phyloP scores from a whole-genome alignment of 768 basidiomycete genomes.

The Ramaria sp. region DNA sequence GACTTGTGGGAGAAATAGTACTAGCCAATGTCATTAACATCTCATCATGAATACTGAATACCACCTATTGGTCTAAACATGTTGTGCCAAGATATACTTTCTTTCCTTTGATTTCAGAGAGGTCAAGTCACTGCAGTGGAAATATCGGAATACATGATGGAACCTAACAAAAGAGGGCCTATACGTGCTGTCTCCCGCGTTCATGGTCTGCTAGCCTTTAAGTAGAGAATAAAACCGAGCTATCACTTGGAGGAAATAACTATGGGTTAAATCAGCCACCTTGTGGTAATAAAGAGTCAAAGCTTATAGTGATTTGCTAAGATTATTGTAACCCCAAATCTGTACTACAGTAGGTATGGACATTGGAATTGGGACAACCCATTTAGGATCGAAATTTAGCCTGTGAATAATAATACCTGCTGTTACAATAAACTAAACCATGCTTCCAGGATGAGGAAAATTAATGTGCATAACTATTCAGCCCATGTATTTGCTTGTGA shows the following conservation, averaged over 20 bases:
- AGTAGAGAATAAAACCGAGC: constrained; percentile 91
- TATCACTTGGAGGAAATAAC: constrained; percentile 39
- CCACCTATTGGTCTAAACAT: constrained; percentile 79
- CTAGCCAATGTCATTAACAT: constrained; percentile 24
- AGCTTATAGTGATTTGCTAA: constrained; percentile 90
- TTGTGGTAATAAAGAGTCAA: background rate
- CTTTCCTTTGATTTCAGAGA: constrained; percentile 73
- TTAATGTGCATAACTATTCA: constrained; percentile 84
- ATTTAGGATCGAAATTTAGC: constrained; percentile 78
- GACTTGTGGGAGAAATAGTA: constrained; percentile 97
- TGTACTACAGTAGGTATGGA: constrained; percentile 66
- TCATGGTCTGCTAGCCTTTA: constrained; percentile 80
- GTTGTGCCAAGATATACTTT: constrained; percentile 91
- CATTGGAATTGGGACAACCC: constrained; percentile 83
- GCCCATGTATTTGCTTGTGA: background rate
- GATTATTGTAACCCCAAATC: constrained; percentile 82
- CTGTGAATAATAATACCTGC: constrained; percentile 88
- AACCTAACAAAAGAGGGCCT: constrained; percentile 64
- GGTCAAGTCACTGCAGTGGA: constrained; percentile 92
- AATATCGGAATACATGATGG: constrained; percentile 63
- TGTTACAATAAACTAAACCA: constrained; percentile 94
- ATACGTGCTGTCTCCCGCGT: constrained; percentile 78
- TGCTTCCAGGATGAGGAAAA: constrained; percentile 78
- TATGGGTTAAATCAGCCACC: background rate
- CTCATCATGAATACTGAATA: background rate